Evolutionary conservation across 768 basidiomycete genomes (phyloP).

Genomic region (Chiua virens): DNA sequence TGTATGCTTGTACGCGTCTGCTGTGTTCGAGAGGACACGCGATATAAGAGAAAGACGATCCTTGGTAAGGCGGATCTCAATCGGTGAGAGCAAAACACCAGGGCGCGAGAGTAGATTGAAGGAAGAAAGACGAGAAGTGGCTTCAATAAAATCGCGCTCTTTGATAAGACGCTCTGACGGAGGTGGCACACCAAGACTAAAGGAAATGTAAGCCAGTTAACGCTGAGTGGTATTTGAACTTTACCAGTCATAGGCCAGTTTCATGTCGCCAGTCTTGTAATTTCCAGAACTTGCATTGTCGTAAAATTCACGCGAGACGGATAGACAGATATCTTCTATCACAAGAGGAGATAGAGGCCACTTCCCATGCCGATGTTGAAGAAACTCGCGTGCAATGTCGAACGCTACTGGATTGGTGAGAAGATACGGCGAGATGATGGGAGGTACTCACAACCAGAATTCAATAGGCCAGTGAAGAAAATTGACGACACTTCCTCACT

Average conservation of each 20-base stretch:
- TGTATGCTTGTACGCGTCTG: slow-evolving; percentile 87
- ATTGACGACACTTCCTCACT: slow-evolving; percentile 73
- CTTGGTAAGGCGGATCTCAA: slow-evolving; percentile 90
- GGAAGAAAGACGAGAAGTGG: slow-evolving; percentile 92
- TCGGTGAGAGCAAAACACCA: slow-evolving; percentile 79
- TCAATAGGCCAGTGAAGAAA: slow-evolving; percentile 84
- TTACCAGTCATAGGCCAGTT: slow-evolving; percentile 94
- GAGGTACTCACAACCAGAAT: slow-evolving; percentile 75
- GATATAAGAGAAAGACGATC: slow-evolving; percentile 88
- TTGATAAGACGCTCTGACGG: slow-evolving; percentile 57
- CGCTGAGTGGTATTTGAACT: background rate
- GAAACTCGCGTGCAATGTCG: slow-evolving; percentile 61
- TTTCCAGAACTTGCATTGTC: slow-evolving; percentile 94
- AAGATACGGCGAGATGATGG: background rate
- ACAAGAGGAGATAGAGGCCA: slow-evolving; percentile 47
- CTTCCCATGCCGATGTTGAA: slow-evolving; percentile 47
- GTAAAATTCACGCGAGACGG: slow-evolving; percentile 86
- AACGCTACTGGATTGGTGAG: slow-evolving; percentile 48
- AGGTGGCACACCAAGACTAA: slow-evolving; percentile 74
- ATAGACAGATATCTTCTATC: slow-evolving; percentile 78
- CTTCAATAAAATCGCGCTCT: slow-evolving; percentile 95
- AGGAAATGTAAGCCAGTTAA: slow-evolving; percentile 6
- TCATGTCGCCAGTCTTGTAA: slow-evolving; percentile 93
- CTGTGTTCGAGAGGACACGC: slow-evolving; percentile 79
- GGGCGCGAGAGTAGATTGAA: slow-evolving; percentile 80